These are phyloP conservation scores for Margaritispora aquatica DNA, from an alignment of 495 filamentous ascomycete species.

Conservation along the genomic window DNA sequence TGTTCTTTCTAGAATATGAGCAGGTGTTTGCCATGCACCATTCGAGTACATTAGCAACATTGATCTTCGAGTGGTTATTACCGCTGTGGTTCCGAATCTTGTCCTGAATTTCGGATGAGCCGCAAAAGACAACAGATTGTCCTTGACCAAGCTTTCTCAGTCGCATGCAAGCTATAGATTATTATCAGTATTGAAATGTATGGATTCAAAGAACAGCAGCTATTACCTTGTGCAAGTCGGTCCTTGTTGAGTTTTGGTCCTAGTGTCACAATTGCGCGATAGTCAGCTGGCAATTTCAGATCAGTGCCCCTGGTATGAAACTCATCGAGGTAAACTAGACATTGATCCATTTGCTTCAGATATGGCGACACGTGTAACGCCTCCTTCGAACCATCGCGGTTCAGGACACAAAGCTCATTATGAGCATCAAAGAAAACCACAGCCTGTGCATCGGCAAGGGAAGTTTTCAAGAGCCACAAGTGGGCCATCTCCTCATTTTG, in stretches of 20 bases:
- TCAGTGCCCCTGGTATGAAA: conserved; percentile 73
- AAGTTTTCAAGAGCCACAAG: no score
- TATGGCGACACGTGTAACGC: conserved; percentile 55
- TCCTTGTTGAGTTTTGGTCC: conserved; percentile 67
- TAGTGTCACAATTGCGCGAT: conserved; percentile 63
- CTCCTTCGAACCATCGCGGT: conserved; percentile 38
- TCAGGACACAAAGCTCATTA: conserved; percentile 43
- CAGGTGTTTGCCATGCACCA: conserved; percentile 58
- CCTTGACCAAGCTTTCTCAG: conserved; percentile 57
- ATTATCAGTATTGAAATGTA: no score
- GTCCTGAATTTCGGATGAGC: conserved; percentile 42
- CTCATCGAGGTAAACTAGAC: conserved; percentile 69
- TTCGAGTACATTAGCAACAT: conserved; percentile 44
- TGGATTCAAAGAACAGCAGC: conserved; percentile 5
- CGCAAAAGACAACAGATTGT: conserved; percentile 55
- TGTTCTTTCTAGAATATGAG: conserved; percentile 35
- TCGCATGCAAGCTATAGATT: conserved; percentile 53
- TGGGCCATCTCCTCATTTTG: conserved; percentile 51
- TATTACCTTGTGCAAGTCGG: conserved; percentile 64
- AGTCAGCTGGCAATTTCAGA: conserved; percentile 52
- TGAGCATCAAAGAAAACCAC: conserved; percentile 48
- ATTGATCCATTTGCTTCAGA: conserved; percentile 49
- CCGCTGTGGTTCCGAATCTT: conserved; percentile 10
- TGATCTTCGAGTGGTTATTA: conserved; percentile 13
- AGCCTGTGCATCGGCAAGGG: conserved; percentile 38